A percentile compares a stretch with the other conserved stretches of the same genome.
Conservation (phyloP, 768 basidiomycete species). For the Auriculariales sp. region DNA sequence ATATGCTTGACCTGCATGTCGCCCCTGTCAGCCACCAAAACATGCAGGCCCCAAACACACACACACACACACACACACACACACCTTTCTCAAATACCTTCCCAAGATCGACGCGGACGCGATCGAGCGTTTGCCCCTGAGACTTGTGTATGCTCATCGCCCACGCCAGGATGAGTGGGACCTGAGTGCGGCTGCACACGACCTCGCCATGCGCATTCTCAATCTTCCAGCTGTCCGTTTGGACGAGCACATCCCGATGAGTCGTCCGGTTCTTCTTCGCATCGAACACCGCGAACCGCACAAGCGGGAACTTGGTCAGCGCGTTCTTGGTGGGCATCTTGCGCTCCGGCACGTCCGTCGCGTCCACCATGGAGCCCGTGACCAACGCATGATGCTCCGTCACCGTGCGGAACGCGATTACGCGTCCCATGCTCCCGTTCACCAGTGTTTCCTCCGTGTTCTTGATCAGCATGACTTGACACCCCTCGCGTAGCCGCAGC, state of each 20-base stretch:
- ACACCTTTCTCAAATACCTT: constrained; percentile 86
- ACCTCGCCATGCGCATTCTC: constrained; percentile 80
- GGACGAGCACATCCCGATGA: constrained; percentile 37
- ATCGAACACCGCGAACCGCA: constrained; percentile 55
- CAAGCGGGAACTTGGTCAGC: constrained; percentile 8
- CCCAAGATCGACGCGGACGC: constrained; percentile 87
- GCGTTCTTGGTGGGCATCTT: constrained; percentile 22
- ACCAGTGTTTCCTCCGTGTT: constrained; percentile 83
- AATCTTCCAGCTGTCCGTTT: constrained; percentile 70
- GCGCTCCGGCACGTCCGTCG: constrained; percentile 19
- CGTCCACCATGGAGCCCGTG: constrained; percentile 11
- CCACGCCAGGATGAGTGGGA: constrained; percentile 86
- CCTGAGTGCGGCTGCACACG: constrained; percentile 68
- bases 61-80: constrained; percentile 6
- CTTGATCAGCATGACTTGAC: constrained; percentile 90
- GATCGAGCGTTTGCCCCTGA: constrained; percentile 90
- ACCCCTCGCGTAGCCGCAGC: constrained; percentile 59
- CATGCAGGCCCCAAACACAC: background rate
- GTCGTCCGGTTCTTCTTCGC: constrained; percentile 30
- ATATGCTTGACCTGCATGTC: constrained; percentile 63
- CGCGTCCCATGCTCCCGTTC: constrained; percentile 85
- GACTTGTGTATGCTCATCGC: constrained; percentile 98
- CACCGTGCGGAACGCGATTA: constrained; percentile 53
- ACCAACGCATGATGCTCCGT: constrained; percentile 17
- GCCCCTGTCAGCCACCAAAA: background rate